Base-by-base conservation (phyloP, 345 rosid genomes). In the Ricinus communis region DNA sequence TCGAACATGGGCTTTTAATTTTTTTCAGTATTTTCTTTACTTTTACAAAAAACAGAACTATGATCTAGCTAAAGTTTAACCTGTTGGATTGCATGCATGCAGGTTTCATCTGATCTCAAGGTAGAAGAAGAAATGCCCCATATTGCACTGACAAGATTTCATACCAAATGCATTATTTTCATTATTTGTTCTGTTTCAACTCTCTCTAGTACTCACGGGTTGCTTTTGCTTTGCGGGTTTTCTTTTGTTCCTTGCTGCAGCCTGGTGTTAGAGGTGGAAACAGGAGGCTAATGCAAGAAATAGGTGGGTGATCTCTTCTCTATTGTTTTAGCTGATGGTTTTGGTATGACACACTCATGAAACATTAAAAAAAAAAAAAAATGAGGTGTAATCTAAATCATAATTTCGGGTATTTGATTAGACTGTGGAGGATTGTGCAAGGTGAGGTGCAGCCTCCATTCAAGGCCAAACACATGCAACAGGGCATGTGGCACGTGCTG, bases 251-350 rank as follows among this genome's bases (percentile, higher is more conserved):
- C 4, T 33, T 33, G 2, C 6, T 33, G 4, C 38, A 77, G 73
- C 52, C 68, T 62, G 14, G 69, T 36, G 79, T 77, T 16, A 74
- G 58, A 64, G 82, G 69, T 68, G 77, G 62, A 28, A 77, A 62
- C 72, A 81, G 84, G 21, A 74, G 82, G 72, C 77, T 77, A 3
- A 77, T 81, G 84, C 84, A 77, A 61, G 75, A 81, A 16, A 68
- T 81, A 49, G 84, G 84, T 81, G 64, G 14, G 74, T 62, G 2
- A 6, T 33, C 6, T 38, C 28, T 21, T 55, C 28, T 3, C 16
- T 14, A 47, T 47, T 18, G 13, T 14, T 16, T 4, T 47, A 0
- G 52, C 18, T 33, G 38, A 33, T 33, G 38, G 38, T 33, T n/a
- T n/a, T n/a, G n/a, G n/a, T n/a, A n/a, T n/a, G n/a, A n/a, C n/a